A percentile compares a stretch with the other conserved stretches of the same genome.
Evolutionary conservation across 1,139 yeast genomes (phyloP).

Genomic region (Sugiyamaella grinbergsii): DNA sequence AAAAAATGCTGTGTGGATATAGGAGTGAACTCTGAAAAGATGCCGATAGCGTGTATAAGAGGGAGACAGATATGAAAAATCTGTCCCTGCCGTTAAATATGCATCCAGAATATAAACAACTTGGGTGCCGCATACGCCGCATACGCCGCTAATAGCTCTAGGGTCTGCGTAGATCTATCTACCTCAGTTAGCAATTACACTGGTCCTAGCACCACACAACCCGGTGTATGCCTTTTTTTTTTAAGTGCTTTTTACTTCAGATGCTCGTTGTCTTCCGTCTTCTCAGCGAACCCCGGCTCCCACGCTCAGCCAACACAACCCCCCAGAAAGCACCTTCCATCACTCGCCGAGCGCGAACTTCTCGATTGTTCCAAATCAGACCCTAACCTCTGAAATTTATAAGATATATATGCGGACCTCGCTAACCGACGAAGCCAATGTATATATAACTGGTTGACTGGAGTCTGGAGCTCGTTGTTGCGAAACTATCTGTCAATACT

Average conservation of each 20-base stretch:
- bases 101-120: slow-evolving; percentile 1
- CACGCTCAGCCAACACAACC: too few species aligned
- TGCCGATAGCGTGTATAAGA: background rate
- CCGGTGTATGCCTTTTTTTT: too few species aligned
- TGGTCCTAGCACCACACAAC: too few species aligned
- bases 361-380: slow-evolving; percentile 15
- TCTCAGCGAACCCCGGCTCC: too few species aligned
- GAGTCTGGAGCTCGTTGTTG: background rate
- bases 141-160: too few species aligned
- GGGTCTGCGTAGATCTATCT: background rate
- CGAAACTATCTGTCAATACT: background rate
- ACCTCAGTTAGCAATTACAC: too few species aligned
- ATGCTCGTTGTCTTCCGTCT: too few species aligned
- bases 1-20: too few species aligned
- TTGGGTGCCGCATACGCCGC: slow-evolving; percentile 13
- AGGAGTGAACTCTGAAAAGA: too few species aligned
- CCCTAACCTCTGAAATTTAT: slow-evolving; percentile 15
- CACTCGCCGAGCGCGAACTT: background rate
- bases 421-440: background rate
- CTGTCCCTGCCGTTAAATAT: background rate
- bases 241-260: too few species aligned
- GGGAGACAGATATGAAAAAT: slow-evolving; percentile 1
- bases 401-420: background rate
- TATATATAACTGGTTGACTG: background rate
- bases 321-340: background rate